Evolutionary conservation across 768 basidiomycete genomes (phyloP).

Genomic region (Trametes maxima): DNA sequence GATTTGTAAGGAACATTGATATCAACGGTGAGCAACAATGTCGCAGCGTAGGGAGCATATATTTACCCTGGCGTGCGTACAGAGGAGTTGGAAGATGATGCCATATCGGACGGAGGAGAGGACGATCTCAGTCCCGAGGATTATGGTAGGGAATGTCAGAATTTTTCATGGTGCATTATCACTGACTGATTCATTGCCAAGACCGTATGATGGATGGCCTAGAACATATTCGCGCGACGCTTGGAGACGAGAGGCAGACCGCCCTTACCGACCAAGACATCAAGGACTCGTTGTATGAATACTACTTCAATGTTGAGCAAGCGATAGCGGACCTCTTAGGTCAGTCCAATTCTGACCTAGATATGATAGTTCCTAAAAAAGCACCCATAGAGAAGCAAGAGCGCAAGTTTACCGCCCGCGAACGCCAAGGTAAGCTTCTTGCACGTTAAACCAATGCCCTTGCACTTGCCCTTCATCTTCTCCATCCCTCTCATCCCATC

Average conservation of each 20-base stretch:
- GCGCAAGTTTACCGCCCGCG: slow-evolving; percentile 59
- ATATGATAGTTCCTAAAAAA: background rate
- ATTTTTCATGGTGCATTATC: background rate
- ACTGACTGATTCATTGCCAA: slow-evolving; percentile 29
- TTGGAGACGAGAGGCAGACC: slow-evolving; percentile 67
- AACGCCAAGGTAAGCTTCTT: slow-evolving; percentile 81
- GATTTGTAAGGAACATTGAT: slow-evolving; percentile 85
- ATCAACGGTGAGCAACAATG: slow-evolving; percentile 54
- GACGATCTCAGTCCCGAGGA: slow-evolving; percentile 83
- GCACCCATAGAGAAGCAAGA: slow-evolving; percentile 63
- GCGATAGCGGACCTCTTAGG: slow-evolving; percentile 76
- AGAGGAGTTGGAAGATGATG: slow-evolving; percentile 89
- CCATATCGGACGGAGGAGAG: slow-evolving; percentile 75
- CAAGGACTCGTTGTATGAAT: slow-evolving; percentile 83
- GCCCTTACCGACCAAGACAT: slow-evolving; percentile 77
- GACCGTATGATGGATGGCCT: slow-evolving; percentile 72
- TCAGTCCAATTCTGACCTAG: slow-evolving; percentile 38
- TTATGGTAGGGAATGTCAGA: slow-evolving; percentile 56
- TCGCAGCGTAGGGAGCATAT: background rate
- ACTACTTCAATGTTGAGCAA: slow-evolving; percentile 81
- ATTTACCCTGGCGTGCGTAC: background rate
- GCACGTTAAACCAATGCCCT: slow-evolving; percentile 37
- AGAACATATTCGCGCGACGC: slow-evolving; percentile 62
- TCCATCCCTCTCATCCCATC: slow-evolving; percentile 26
- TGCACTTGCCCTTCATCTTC: slow-evolving; percentile 1